Conservation (phyloP, 257 asterid genomes). For the Thymus quinquecostatus region DNA sequence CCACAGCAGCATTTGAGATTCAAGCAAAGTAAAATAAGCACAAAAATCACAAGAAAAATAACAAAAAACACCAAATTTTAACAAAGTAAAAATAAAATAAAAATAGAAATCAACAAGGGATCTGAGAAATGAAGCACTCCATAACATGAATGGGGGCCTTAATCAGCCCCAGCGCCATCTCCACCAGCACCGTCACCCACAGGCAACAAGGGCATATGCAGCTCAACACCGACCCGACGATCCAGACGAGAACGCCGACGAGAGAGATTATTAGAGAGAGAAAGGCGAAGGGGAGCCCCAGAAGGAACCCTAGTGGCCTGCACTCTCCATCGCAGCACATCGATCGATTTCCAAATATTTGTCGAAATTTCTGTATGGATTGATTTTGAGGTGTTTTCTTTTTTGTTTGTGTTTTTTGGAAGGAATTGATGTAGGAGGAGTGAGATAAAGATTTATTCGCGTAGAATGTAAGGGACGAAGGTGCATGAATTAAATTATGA, state of each 20-base stretch:
- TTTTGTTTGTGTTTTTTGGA: not conserved
- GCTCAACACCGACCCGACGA: constrained; percentile 59
- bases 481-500: too few species aligned
- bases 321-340: constrained; percentile 63
- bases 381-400: not conserved
- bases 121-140: constrained; percentile 59
- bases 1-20: too few species aligned
- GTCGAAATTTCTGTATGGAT: too few species aligned
- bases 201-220: constrained; percentile 67
- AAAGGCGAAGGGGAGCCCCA: constrained; percentile 64
- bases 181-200: constrained; percentile 64
- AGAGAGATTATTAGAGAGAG: constrained; percentile 58
- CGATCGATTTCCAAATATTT: not conserved
- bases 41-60: not conserved
- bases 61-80: not conserved
- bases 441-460: constrained; percentile 4
- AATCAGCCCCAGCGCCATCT: constrained; percentile 57
- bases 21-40: too few species aligned
- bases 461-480: not conserved
- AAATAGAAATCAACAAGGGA: constrained; percentile 47
- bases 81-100: not conserved
- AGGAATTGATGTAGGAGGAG: not conserved
- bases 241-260: constrained; percentile 59
- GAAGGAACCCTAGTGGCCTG: constrained; percentile 65
- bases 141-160: constrained; percentile 73